Base-by-base conservation (phyloP, 2,329 filamentous ascomycete species). In the Botrytis pseudocinerea region DNA sequence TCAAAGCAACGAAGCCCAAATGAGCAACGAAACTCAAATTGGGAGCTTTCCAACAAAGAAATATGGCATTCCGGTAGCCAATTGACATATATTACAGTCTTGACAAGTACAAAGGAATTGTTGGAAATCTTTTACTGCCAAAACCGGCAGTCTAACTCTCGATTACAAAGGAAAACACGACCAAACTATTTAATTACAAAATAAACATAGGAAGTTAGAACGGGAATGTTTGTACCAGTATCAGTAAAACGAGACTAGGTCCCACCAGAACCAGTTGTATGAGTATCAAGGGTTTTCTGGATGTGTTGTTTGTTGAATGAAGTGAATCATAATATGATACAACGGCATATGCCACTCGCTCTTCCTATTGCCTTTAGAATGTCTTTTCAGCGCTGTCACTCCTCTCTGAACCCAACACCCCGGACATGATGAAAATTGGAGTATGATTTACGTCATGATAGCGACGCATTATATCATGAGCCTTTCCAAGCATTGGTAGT, bases 101-200 rank as follows among this genome's bases (percentile, higher is more conserved):
- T 3, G 6, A 42, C n/a, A 22, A 32, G 35, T 68, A 57, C 65
- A 68, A 68, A 68, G 48, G 65, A 68, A 68, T 68, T 68, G 65
- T 68, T 68, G 18, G 3, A 57, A 42, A 40, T 38, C 10, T 12
- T 28, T 28, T 8, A 10, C 54, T 68, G 28, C 65, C 65, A 57
- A 57, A 68, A 57, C 48, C 48, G 48, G 65, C 48, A 57, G 35
- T 42, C 38, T 4, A 9, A 5, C 20, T 42, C 14, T 6, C 38
- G 4, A 8, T 68, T 6, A 68, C n/a, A 68, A 68, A 57, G 65
- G 18, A 32, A 20, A 22, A 25, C 25, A 42, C 25, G 18, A 28
- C 28, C 14, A 28, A 57, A 14, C 28, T 18, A 9, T 25, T 10
- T 12, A 57, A 42, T 32, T 38, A 42, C 35, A 57, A 35, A 42